phyloP scores from a whole-genome alignment of 805 yeast genomes.

The Naumovozyma baii region DNA sequence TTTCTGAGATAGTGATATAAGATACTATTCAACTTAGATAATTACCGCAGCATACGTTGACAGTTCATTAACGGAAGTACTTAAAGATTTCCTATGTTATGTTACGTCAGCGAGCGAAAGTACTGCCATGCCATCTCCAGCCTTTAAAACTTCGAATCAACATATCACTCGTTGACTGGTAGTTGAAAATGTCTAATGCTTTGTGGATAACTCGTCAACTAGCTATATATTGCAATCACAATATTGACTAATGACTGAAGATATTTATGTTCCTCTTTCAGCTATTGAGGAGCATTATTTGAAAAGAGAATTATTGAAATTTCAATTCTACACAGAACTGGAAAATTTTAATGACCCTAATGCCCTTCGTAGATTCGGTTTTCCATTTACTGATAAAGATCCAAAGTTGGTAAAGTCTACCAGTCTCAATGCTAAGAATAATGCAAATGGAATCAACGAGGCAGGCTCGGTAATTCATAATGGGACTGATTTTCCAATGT shows the following conservation, averaged over 20 bases:
- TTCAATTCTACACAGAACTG: slow-evolving; percentile 55
- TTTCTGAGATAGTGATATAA: no score
- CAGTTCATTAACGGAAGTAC: no score
- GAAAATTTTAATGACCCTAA: slow-evolving; percentile 46
- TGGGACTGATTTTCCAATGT: slow-evolving; percentile 48
- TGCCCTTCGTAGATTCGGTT: slow-evolving; percentile 63
- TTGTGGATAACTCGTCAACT: no score
- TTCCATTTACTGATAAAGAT: slow-evolving; percentile 52
- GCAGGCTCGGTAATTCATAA: slow-evolving; percentile 3
- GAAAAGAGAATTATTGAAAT: slow-evolving; percentile 66
- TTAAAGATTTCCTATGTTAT: no score
- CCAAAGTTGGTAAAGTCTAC: slow-evolving; percentile 27
- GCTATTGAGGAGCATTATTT: slow-evolving; percentile 78
- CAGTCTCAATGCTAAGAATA: not conserved
- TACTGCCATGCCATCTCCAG: no score
- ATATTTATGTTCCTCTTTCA: not conserved
- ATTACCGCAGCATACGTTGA: no score
- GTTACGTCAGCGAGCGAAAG: no score
- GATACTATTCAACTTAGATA: no score
- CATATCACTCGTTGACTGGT: no score
- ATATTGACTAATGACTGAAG: not conserved
- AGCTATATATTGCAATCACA: no score
- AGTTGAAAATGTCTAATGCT: no score
- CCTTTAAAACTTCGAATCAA: no score
- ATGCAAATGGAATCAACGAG: not conserved